Evolutionary conservation across 2,329 filamentous ascomycete genomes (phyloP), one percentile per base, ranked within the genome.

Genomic region (Nemania bipapillata): DNA sequence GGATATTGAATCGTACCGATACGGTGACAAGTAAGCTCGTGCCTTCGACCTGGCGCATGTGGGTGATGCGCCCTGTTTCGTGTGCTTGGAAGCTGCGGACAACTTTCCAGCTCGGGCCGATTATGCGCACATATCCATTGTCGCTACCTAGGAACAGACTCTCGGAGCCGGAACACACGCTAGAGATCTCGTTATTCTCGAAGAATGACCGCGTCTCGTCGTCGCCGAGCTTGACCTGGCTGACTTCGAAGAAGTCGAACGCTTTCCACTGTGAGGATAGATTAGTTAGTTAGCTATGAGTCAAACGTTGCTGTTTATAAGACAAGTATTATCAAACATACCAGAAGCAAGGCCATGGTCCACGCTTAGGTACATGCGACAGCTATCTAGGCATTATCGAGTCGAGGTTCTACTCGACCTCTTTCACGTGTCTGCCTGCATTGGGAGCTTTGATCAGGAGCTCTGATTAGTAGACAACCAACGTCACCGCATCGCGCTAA

Each of bases 161-260:
- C 69, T 95, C 92, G 63, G 93, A 94, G 45, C 95, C 95, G 32
- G 94, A 92, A 78, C 92, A 93, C 55, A 97, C 86, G 77, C 90
- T 93, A 59, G 92, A 92, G 67, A 97, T 90, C 74, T 94, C 93
- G 79, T 87, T 89, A 87, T 92, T 91, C 80, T 94, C 91, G 83
- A 96, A 91, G 78, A 94, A 86, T 77, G 89, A 87, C 74, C 90
- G 89, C 79, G 89, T 91, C 79, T 96, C 93, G 77, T 91, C 91
- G 80, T 96, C 91, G 74, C 87, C 87, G 76, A 94, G 86, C 78
- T 91, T 89, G 80, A 97, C 90, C 79, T 92, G 91, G 79, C 90
- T 90, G 80, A 97, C 93, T 83, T 97, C 93, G 88, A 99, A 98
- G 90, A 99, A 99, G 86, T 97, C 94, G 85, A 99, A 99, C 75